Percentiles rank a stretch among this genome's conserved stretches.
phyloP scores from a whole-genome alignment of 495 filamentous ascomycete species.

The Daldinia vernicosa region DNA sequence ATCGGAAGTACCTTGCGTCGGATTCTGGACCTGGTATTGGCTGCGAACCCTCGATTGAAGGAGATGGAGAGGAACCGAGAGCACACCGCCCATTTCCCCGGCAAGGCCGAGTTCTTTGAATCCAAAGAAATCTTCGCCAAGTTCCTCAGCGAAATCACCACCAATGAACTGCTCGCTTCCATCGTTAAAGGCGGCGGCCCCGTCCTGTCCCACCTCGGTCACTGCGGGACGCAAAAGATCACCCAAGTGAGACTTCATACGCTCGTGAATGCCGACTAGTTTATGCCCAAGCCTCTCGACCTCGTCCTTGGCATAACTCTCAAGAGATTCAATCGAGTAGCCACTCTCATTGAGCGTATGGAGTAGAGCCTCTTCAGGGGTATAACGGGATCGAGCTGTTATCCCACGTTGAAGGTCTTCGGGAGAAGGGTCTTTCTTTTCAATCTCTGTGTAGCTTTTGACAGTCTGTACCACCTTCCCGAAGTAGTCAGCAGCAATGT shows the following conservation, averaged over 20 bases:
- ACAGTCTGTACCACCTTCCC: conserved; percentile 80
- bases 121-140: conserved; percentile 98
- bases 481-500: conserved; percentile 91
- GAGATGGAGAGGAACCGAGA: conserved; percentile 93
- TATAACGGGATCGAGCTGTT: conserved; percentile 69
- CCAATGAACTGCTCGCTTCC: conserved; percentile 97
- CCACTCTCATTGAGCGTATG: conserved; percentile 86
- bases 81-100: conserved; percentile 82
- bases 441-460: conserved; percentile 81
- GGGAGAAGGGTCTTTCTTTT: conserved; percentile 65
- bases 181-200: conserved; percentile 89
- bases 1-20: conserved; percentile 58
- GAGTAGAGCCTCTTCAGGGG: conserved; percentile 81
- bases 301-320: conserved; percentile 92
- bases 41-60: conserved; percentile 89
- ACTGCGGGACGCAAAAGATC: conserved; percentile 93
- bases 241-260: conserved; percentile 87
- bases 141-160: conserved; percentile 96
- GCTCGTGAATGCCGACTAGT: conserved; percentile 84
- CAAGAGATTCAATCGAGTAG: conserved; percentile 79
- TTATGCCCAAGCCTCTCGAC: conserved; percentile 89
- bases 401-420: conserved; percentile 29
- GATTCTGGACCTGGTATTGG: conserved; percentile 78
- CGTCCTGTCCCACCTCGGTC: conserved; percentile 79
- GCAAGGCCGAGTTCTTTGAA: conserved; percentile 96